Evolutionary conservation across 345 rosid genomes (phyloP).

Genomic region (Citrus medica): DNA sequence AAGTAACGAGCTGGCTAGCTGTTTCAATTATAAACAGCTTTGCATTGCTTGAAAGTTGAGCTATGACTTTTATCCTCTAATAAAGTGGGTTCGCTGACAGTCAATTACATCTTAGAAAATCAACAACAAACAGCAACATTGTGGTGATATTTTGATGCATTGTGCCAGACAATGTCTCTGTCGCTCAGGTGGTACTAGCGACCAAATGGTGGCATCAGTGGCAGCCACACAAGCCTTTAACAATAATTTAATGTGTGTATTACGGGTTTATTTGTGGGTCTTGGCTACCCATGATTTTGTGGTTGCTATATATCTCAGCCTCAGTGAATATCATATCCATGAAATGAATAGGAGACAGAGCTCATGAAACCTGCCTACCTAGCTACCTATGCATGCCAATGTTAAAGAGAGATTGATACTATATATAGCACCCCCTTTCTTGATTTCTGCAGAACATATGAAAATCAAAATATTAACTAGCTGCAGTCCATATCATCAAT

Average conservation of each 20-base stretch:
- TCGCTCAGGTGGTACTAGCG: neutral
- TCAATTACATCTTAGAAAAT: neutral
- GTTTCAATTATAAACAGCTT: neutral
- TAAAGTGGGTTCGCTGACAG: neutral
- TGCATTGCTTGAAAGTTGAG: neutral
- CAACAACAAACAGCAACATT: neutral
- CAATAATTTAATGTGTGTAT: neutral
- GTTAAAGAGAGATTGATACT: neutral
- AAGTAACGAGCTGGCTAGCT: neutral
- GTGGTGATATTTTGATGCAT: constrained; percentile 4
- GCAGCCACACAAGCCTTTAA: constrained; percentile 9
- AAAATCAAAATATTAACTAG: too few species aligned
- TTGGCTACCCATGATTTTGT: neutral
- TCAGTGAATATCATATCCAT: neutral
- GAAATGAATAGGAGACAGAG: neutral
- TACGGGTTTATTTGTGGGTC: neutral
- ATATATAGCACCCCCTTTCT: neutral
- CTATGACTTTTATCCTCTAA: neutral
- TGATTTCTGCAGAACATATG: neutral
- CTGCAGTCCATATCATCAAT: too few species aligned
- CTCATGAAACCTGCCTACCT: neutral
- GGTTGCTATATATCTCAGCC: constrained; percentile 7
- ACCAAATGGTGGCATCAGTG: neutral
- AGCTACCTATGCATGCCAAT: neutral
- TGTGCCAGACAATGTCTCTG: neutral